Evolutionary conservation across 495 filamentous ascomycete species (phyloP).

Genomic region (Niebla homalea): DNA sequence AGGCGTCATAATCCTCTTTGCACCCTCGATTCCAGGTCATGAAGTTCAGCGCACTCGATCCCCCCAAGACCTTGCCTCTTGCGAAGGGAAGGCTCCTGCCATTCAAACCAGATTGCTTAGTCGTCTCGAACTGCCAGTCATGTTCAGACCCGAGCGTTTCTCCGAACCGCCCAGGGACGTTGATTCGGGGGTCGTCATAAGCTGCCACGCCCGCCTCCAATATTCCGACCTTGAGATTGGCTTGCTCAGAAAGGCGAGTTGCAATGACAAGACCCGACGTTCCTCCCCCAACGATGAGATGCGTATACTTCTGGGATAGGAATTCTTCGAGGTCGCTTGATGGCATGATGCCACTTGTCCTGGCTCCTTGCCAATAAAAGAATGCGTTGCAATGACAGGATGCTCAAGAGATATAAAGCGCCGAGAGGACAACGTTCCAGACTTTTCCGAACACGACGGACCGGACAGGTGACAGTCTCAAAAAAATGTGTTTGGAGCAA

Average conservation of each 20-base stretch:
- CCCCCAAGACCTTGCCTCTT: slow-evolving; percentile 30
- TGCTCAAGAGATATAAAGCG: too few species aligned
- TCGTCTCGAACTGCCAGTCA: slow-evolving; percentile 34
- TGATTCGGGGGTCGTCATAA: slow-evolving; percentile 28
- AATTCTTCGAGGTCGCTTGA: slow-evolving; percentile 4
- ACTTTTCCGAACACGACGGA: too few species aligned
- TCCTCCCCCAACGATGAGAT: slow-evolving; percentile 30
- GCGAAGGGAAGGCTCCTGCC: slow-evolving; percentile 23
- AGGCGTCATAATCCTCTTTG: slow-evolving; percentile 42
- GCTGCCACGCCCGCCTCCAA: slow-evolving; percentile 33
- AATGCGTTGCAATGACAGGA: too few species aligned
- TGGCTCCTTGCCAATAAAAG: too few species aligned
- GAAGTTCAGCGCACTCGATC: slow-evolving; percentile 33
- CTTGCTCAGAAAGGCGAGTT: slow-evolving; percentile 25
- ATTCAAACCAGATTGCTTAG: slow-evolving; percentile 23
- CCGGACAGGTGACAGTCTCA: too few species aligned
- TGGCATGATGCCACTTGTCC: background rate
- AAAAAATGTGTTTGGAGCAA: too few species aligned
- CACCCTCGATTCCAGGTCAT: slow-evolving; percentile 46
- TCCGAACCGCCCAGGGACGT: slow-evolving; percentile 29
- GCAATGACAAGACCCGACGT: slow-evolving; percentile 30
- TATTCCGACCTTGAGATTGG: slow-evolving; percentile 28
- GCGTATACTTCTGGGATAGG: slow-evolving; percentile 12
- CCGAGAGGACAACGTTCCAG: too few species aligned
- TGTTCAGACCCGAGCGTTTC: slow-evolving; percentile 27